Percentiles rank a stretch among this genome's conserved stretches.
phyloP scores from a whole-genome alignment of 2,329 filamentous ascomycete species.

The Nemania sp. region DNA sequence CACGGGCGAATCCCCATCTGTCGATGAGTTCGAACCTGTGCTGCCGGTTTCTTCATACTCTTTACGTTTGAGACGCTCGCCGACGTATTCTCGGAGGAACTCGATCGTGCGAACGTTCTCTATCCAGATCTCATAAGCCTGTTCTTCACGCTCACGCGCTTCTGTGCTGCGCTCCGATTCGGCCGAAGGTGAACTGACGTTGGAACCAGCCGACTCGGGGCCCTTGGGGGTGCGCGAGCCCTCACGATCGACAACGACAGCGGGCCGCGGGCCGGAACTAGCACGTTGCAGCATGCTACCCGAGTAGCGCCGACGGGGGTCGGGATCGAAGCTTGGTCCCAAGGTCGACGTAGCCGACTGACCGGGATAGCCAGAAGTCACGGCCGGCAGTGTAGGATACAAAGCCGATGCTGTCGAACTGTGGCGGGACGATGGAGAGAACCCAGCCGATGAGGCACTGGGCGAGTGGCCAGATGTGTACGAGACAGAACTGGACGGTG shows the following conservation, averaged over 20 bases:
- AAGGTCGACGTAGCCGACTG: slow-evolving; percentile 72
- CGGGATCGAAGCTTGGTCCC: slow-evolving; percentile 66
- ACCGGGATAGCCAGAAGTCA: slow-evolving; percentile 69
- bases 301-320: slow-evolving; percentile 66
- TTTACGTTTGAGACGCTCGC: slow-evolving; percentile 57
- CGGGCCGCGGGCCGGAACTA: slow-evolving; percentile 48
- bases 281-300: slow-evolving; percentile 68
- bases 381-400: slow-evolving; percentile 75
- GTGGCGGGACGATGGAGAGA: slow-evolving; percentile 69
- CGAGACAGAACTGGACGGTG: slow-evolving; percentile 73
- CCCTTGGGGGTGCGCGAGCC: slow-evolving; percentile 50
- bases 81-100: slow-evolving; percentile 61
- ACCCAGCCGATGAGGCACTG: slow-evolving; percentile 68
- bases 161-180: slow-evolving; percentile 53
- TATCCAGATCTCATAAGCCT: slow-evolving; percentile 66
- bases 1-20: slow-evolving; percentile 37
- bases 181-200: slow-evolving; percentile 58
- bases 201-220: slow-evolving; percentile 46
- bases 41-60: slow-evolving; percentile 53
- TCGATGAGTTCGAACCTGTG: slow-evolving; percentile 40
- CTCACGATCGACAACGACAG: slow-evolving; percentile 42
- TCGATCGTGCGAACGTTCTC: slow-evolving; percentile 69
- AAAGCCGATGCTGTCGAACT: slow-evolving; percentile 63
- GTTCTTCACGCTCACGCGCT: slow-evolving; percentile 55
- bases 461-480: slow-evolving; percentile 80